Conservation (phyloP, 306 rosid genomes). For the Cucurbita pepo region DNA sequence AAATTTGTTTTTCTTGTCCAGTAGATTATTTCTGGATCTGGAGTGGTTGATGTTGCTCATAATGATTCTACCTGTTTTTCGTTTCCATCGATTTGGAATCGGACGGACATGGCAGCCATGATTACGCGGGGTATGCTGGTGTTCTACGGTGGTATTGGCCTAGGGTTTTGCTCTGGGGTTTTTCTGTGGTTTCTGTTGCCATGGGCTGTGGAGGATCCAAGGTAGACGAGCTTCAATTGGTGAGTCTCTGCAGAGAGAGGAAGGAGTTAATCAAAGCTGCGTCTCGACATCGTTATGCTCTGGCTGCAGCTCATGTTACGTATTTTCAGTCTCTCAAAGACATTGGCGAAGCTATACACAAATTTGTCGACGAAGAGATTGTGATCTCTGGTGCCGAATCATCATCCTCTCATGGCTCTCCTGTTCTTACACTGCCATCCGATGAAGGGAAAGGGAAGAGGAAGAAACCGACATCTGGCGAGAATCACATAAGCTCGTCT, state of each 20-base stretch:
- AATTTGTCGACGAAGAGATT: conserved; percentile 73
- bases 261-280: conserved; percentile 58
- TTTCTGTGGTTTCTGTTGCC: conserved; percentile 6
- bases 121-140: not conserved
- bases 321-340: conserved; percentile 64
- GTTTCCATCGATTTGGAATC: conserved; percentile 22
- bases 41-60: conserved; percentile 8
- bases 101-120: conserved; percentile 22
- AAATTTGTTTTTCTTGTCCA: conserved; percentile 5
- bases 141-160: not conserved
- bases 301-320: conserved; percentile 79
- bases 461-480: conserved; percentile 6
- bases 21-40: conserved; percentile 18
- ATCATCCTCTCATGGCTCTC: conserved; percentile 32
- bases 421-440: conserved; percentile 81
- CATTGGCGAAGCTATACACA: conserved; percentile 63
- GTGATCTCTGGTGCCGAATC: conserved; percentile 18
- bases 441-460: conserved; percentile 28
- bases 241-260: conserved; percentile 62
- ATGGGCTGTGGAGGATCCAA: conserved; percentile 97
- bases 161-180: conserved; percentile 10
- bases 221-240: conserved; percentile 69
- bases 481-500: conserved; percentile 13
- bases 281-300: conserved; percentile 63
- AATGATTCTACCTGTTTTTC: conserved; percentile 16